Percentiles rank a stretch among this genome's conserved stretches.
Evolutionary conservation across 2,329 filamentous ascomycete species (phyloP).

Genomic region (Pleoardoris graminearum): DNA sequence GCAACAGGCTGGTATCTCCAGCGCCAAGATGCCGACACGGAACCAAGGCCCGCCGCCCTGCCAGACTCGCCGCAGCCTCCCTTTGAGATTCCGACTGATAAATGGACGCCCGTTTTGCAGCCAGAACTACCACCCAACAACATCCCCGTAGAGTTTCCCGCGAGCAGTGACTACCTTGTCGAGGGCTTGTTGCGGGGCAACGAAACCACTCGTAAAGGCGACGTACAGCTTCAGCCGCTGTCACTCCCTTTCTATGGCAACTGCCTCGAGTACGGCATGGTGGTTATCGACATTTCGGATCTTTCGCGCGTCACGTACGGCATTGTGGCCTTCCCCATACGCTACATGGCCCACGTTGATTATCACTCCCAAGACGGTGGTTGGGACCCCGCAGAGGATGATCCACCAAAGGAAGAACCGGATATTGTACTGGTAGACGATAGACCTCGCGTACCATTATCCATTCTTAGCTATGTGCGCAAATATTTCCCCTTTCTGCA

Average conservation of each 20-base stretch:
- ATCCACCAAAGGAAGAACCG: constrained; percentile 8
- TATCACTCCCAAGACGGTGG: constrained; percentile 4
- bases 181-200: constrained; percentile 9
- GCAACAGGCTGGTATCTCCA: constrained; percentile 11
- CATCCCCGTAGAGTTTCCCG: constrained; percentile 5
- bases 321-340: constrained; percentile 11
- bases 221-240: constrained; percentile 14
- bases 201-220: constrained; percentile 10
- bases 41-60: constrained; percentile 6
- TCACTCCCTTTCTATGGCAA: constrained; percentile 10
- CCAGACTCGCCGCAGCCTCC: constrained; percentile 13
- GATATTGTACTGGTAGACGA: constrained; percentile 12
- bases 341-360: constrained; percentile 9
- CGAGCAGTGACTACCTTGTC: constrained; percentile 8
- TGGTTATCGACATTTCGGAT: constrained; percentile 12
- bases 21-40: constrained; percentile 7
- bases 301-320: constrained; percentile 12
- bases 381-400: constrained; percentile 12
- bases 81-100: neutral
- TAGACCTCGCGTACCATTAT: constrained; percentile 8
- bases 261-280: constrained; percentile 14
- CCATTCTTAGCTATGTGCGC: constrained; percentile 11
- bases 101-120: constrained; percentile 9
- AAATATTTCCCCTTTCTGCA: constrained; percentile 5
- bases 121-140: constrained; percentile 9